Percentiles rank a stretch among this genome's conserved stretches.
These are phyloP conservation scores for Lactarius evosmus DNA, from an alignment of 768 basidiomycete species.

Conservation along the genomic window DNA sequence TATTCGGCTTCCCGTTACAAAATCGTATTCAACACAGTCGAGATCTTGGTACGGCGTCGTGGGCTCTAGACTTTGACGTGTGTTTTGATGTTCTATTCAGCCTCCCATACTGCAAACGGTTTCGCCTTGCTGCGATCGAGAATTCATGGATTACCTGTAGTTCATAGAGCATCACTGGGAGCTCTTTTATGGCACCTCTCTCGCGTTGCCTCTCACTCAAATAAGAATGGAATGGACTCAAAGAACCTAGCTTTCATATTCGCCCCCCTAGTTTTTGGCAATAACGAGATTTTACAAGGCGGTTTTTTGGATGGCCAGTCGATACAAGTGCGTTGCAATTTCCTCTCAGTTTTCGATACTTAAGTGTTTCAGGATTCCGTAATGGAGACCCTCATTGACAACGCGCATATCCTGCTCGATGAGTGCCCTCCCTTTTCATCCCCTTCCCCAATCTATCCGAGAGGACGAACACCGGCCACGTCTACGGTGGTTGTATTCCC, in stretches of 20 bases:
- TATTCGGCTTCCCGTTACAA: constrained; percentile 77
- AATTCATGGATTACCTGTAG: constrained; percentile 73
- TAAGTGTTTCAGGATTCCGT: constrained; percentile 51
- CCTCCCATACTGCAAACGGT: constrained; percentile 64
- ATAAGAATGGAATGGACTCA: constrained; percentile 90
- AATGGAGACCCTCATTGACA: constrained; percentile 82
- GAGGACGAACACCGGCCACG: constrained; percentile 62
- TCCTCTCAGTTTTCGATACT: not conserved
- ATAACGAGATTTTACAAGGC: constrained; percentile 81
- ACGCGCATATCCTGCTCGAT: constrained; percentile 66
- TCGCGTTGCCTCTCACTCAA: constrained; percentile 60
- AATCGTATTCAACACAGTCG: constrained; percentile 82
- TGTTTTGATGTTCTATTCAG: constrained; percentile 38
- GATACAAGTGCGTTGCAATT: constrained; percentile 56
- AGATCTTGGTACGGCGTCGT: constrained; percentile 51
- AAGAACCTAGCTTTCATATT: constrained; percentile 92
- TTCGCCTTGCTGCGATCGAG: constrained; percentile 76
- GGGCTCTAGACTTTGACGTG: constrained; percentile 12
- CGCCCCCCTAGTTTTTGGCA: constrained; percentile 83
- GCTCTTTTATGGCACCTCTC: constrained; percentile 80
- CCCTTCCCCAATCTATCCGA: constrained; percentile 69
- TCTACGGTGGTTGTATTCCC: constrained; percentile 47
- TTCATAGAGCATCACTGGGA: constrained; percentile 83
- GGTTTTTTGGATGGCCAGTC: constrained; percentile 72
- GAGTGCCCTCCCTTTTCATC: constrained; percentile 44